Evolutionary conservation across 441 rosid species (phyloP), one percentile per base, ranked within the genome.

Genomic region (Gossypium aridum): DNA sequence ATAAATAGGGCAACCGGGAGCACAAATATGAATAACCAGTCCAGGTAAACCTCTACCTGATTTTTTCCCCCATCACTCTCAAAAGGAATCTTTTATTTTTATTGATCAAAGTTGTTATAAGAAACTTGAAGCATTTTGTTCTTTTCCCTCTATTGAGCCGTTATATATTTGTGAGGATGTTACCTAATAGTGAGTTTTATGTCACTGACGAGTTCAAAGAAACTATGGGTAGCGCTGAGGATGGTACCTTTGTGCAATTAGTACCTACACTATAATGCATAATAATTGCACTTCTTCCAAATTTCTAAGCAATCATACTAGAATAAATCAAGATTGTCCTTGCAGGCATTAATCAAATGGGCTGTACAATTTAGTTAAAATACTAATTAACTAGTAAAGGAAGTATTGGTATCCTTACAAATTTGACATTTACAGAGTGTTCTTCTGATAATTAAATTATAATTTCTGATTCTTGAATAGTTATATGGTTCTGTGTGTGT

Each of bases 11-110:
- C 92, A 39, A 88, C 92, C 1, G 92, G 90, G 73, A 86, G 89
- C 79, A 88, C 92, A 70, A 88, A 88, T 82, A 88, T 88, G 92
- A 88, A 88, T 80, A 85, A 84, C 76, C 86, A 77, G 69, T 88
- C 92, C 1, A 88, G 92, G 92, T 88, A 73, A 72, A 16, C 66
- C 70, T 31, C 57, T 20, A 75, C 43, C 10, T 25, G 54, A 69
- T 70, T 23, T 20, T 37, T 47, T 51, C 73, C 31, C 45, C 19
- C 20, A 53, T 26, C 56, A 19, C 12, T 16, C 45, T 25, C 28
- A 56, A 13, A 56, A 6, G 28, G 22, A 43, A 60, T 45, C 22
- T 22, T 37, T 22, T 39, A 9, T 39, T 51, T 53, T 19, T 43
- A 20, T 47, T 26, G 67, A 45, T 22, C 2, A 55, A 66, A 26